Evolutionary conservation across 2,329 filamentous ascomycete genomes (phyloP), one percentile per base, ranked within the genome.

Genomic region (Botryotinia calthae): DNA sequence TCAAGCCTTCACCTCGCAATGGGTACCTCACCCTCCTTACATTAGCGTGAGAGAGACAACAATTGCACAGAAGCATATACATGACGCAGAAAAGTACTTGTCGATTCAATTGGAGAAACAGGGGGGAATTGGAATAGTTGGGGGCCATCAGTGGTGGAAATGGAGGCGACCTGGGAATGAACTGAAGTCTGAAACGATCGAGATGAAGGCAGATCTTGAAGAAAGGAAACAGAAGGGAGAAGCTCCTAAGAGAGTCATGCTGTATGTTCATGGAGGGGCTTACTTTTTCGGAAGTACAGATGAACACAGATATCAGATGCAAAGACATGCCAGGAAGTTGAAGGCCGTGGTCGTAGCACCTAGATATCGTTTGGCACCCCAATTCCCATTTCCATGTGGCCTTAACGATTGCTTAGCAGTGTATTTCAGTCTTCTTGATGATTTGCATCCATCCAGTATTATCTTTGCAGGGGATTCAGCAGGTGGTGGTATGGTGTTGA

Each of bases 231-330:
- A 87, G 79, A 83, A 84, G 0, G 84, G 83, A 25, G 87, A 89
- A 66, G 86, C 87, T 34, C 87, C 88, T 28, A 90, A 90, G 77
- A 89, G 94, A 70, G 90, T 97, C 73, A 97, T 98, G 88, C 85
- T 99, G 37, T 98, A 98, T 82, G 86, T 98, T 34, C 96, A 98
- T 80, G 96, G 96, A 22, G 95, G 95, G 10, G 95, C 93, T 31
- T 98, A 97, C 83, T 99, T 91, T 83, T 98, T 99, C 81, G 95
- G 96, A 22, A 97, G 94, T 78, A 91, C 98, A 54, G 95, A 98
- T 80, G 95, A 97, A 82, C 96, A 98, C 84, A 90, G 96, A n/a
- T 98, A 98, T 83, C 95, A 98, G 85, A 90, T 99, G 86, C 96
- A 99, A 82, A 88, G 95, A 66, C 95, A 98, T 86, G 96, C 96